These are phyloP conservation scores for Cicer judaicum DNA, from an alignment of 306 rosid species.

Conservation along the genomic window DNA sequence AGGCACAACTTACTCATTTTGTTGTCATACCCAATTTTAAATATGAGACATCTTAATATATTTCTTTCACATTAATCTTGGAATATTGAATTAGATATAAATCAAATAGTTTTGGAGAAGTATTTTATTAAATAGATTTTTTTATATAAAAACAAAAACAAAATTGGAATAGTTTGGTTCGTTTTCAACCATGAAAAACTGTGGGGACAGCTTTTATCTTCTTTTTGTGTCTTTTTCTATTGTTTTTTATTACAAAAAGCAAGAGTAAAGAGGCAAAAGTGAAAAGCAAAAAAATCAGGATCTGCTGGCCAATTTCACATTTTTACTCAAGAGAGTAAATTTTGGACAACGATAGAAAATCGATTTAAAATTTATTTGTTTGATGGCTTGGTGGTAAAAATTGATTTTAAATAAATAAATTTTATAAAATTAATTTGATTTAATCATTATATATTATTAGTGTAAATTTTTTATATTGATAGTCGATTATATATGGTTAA, in stretches of 20 bases:
- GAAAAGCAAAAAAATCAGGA: not conserved
- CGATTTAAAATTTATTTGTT: no score
- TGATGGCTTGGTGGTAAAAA: no score
- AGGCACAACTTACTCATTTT: no score
- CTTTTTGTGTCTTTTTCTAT: conserved; percentile 44
- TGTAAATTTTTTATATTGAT: no score
- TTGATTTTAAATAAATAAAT: no score
- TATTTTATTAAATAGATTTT: not conserved
- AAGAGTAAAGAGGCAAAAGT: not conserved
- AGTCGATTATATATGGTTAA: no score
- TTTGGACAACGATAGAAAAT: not conserved
- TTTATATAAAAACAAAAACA: not conserved
- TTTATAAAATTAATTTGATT: no score
- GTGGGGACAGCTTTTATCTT: conserved; percentile 58
- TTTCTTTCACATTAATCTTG: no score
- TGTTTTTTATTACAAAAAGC: not conserved
- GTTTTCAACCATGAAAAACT: conserved; percentile 42
- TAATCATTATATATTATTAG: no score
- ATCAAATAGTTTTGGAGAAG: conserved; percentile 2
- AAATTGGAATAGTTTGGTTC: conserved; percentile 5
- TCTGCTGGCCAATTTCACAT: conserved; percentile 14
- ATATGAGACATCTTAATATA: no score
- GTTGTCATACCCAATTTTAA: no score
- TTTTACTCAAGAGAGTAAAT: conserved; percentile 27
- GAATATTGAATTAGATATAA: no score